These are phyloP conservation scores for Nannizzia gypsea DNA, from an alignment of 2,329 filamentous ascomycete genomes.

Conservation along the genomic window DNA sequence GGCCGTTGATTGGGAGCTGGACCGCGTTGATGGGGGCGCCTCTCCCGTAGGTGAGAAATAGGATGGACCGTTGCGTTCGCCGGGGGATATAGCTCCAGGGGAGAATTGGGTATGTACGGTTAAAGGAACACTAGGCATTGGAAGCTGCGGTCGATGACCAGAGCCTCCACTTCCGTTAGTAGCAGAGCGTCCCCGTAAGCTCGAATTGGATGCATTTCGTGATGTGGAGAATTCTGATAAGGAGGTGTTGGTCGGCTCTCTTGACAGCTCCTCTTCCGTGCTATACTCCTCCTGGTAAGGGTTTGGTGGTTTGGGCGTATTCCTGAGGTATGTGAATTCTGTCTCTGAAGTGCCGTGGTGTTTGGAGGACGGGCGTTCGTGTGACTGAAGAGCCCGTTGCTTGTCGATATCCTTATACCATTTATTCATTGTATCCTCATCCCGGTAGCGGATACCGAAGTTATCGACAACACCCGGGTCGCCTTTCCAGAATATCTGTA, in stretches of 20 bases:
- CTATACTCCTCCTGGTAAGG: constrained; percentile 59
- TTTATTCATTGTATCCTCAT: constrained; percentile 85
- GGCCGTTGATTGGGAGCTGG: constrained; percentile 47
- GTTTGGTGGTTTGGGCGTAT: constrained; percentile 61
- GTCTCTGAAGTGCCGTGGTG: constrained; percentile 48
- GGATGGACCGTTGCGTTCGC: constrained; percentile 56
- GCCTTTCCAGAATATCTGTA: constrained; percentile 98
- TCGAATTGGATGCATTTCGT: constrained; percentile 62
- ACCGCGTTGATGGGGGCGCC: constrained; percentile 43
- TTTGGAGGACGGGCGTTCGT: constrained; percentile 37
- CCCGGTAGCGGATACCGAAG: constrained; percentile 85
- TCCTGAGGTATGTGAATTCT: constrained; percentile 70
- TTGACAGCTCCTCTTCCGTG: constrained; percentile 39
- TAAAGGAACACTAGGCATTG: constrained; percentile 51
- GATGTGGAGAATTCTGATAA: constrained; percentile 44
- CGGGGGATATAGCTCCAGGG: constrained; percentile 46
- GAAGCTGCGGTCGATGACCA: constrained; percentile 52
- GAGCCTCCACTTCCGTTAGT: constrained; percentile 48
- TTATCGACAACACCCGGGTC: constrained; percentile 81
- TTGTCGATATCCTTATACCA: constrained; percentile 72
- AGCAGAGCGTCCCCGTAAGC: constrained; percentile 61
- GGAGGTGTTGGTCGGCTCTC: constrained; percentile 22
- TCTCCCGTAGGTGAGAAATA: constrained; percentile 88
- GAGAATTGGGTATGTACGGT: constrained; percentile 55
- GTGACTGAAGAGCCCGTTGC: constrained; percentile 53